A percentile compares a stretch with the other conserved stretches of the same genome.
Evolutionary conservation across 2,329 filamentous ascomycete species (phyloP).

Genomic region (Neurospora sp.): DNA sequence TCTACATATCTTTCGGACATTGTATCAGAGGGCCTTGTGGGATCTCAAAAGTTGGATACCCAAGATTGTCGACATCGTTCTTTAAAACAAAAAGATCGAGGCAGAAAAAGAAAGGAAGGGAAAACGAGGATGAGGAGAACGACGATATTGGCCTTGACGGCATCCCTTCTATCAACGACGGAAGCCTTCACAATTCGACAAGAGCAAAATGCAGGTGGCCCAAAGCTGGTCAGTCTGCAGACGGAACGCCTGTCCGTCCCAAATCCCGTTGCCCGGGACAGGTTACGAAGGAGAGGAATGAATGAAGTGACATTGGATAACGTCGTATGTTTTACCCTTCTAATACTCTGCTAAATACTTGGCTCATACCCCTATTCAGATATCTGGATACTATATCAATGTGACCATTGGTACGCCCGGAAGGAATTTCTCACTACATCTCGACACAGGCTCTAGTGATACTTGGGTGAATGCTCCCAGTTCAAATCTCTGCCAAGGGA

Average conservation of each 20-base stretch:
- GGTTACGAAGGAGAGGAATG: conserved; percentile 34
- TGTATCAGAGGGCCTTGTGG: neutral
- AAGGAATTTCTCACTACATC: conserved; percentile 45
- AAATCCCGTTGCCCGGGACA: conserved; percentile 35
- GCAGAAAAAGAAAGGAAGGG: neutral
- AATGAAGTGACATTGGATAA: conserved; percentile 43
- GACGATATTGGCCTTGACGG: conserved; percentile 21
- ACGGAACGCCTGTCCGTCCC: conserved; percentile 30
- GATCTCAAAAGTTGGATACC: neutral
- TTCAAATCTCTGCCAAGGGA: conserved; percentile 48
- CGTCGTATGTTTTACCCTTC: conserved; percentile 32
- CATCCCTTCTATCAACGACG: conserved; percentile 18
- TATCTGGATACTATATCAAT: conserved; percentile 57
- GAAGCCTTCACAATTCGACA: conserved; percentile 22
- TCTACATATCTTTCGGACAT: neutral
- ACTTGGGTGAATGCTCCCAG: conserved; percentile 58
- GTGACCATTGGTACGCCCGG: conserved; percentile 51
- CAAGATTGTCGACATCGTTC: neutral
- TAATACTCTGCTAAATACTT: conserved; percentile 11
- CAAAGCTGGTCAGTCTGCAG: conserved; percentile 36
- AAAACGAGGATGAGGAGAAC: conserved; percentile 26
- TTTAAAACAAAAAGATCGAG: neutral
- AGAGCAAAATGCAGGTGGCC: conserved; percentile 19
- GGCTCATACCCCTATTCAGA: conserved; percentile 23
- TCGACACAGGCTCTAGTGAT: conserved; percentile 62